Base-by-base conservation (phyloP, 2,329 filamentous ascomycete genomes). In the Biscogniauxia sp. region DNA sequence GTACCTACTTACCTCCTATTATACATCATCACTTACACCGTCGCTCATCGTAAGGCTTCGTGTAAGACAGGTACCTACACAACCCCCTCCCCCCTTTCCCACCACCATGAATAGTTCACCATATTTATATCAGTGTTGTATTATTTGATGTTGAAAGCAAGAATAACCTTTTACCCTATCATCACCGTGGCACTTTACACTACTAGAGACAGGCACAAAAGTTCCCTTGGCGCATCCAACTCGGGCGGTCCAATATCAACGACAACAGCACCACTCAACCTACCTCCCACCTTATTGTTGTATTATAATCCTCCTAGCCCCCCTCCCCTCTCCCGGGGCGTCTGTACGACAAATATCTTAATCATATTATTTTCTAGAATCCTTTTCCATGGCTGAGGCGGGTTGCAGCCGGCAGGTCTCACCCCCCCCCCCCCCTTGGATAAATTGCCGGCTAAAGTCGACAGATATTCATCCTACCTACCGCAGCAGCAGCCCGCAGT, bases 361-460 rank as follows among this genome's bases (percentile, higher is more conserved):
- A 61, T 60, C 58, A 41, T 55, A 50, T 20, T 52, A 53, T 65
- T 53, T 60, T 17, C 57, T 52, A 57, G 58, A 59, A 54, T 51
- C 51, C 56, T 60, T 60, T 58, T 53, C 56, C 55, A 53, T 57
- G 56, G 59, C 57, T 50, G 53, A 62, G 60, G 60, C 64, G 60
- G 60, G 64, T 60, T 62, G 58, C 64, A 67, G 57, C 64, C 66
- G 61, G 61, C 61, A 65, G 61, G 61, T 55, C 56, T 68, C 62
- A 55, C 59, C 54, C 58, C 64, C 54, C 54, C 56, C 66, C 62
- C 54, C 59, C 54, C 58, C 64, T 52, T 63, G 66, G 66, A 65
- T 68, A 65, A 68, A 65, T 64, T 49, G 51, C 53, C 64, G 66
- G 64, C 20, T 68, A 66, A 68, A 68, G 56, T 62, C 64, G 17